Evolutionary conservation across 495 filamentous ascomycete genomes (phyloP), one percentile per base, ranked within the genome.

Genomic region (Mytilinidion resinicola): DNA sequence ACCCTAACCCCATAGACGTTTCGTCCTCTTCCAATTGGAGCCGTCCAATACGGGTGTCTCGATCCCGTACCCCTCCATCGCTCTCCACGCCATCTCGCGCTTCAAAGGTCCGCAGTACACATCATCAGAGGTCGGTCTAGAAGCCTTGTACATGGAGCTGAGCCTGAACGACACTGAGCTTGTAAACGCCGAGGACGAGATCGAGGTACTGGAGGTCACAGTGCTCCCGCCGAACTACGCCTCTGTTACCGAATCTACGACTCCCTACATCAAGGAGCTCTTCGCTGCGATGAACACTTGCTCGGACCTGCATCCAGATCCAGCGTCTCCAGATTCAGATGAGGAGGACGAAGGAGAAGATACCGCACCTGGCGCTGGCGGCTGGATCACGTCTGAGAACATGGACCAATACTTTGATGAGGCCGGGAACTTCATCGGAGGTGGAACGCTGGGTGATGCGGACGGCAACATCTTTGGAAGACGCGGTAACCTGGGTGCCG

Each of bases 361-460:
- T 17, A 81, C 84, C 4, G 79, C 93, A 69, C 88, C 88, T 1
- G 90, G 92, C 10, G 92, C 90, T 66, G 84, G 82, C 0, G 91
- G 91, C 2, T 98, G 93, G 93, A 96, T 98, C 61, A 98, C 93
- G 15, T 87, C 90, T 12, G 93, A 96, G 53, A 98, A 98, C 72
- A 88, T 96, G 69, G 79, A 85, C 51, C 82, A 96, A 66, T 96
- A 78, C 62, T 78, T 85, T 67, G 83, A 85, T 64, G 83, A 81
- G 68, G 76, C 82, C 51, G 85, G 82, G 42, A 82, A 85, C 61
- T 84, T 79, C 72, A 77, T 77, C 67, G 67, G 63, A 3, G 38
- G 20, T 4, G 55, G 34, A 7, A 30, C 12, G 14, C 46, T 49
- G 21, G 25, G 25, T 30, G 25, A 30, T 30, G 25, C 25, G 25